Evolutionary conservation across 345 rosid genomes (phyloP).

Genomic region (Eutrema heterophyllum): DNA sequence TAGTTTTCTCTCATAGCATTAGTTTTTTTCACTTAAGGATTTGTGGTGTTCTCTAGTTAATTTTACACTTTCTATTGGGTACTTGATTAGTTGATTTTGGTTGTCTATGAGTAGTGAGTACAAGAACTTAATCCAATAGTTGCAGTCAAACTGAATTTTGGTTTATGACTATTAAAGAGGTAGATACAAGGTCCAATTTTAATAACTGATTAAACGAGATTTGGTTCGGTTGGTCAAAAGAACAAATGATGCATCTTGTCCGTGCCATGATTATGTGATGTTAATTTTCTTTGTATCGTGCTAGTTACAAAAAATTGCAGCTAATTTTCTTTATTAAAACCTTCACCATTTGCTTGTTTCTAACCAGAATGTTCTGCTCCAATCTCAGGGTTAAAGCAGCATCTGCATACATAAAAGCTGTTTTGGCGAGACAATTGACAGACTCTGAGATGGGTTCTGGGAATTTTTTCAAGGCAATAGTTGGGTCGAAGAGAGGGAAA

Average conservation of each 20-base stretch:
- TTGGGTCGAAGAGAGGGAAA: constrained; percentile 61
- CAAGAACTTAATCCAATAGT: not conserved
- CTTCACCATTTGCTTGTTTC: not conserved
- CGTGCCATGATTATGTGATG: not conserved
- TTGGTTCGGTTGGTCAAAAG: not conserved
- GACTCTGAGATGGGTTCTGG: constrained; percentile 68
- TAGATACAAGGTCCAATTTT: not conserved
- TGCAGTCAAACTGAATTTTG: not conserved
- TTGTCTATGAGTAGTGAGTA: not conserved
- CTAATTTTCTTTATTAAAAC: not conserved
- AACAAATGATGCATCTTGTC: not conserved
- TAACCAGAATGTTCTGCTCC: not conserved
- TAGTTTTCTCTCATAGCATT: not conserved
- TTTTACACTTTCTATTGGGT: not conserved
- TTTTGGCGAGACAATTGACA: constrained; percentile 17
- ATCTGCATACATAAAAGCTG: not conserved
- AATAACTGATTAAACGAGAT: not conserved
- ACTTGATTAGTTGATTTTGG: not conserved
- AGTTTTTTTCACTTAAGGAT: not conserved
- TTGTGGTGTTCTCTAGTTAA: not conserved
- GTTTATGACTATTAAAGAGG: not conserved
- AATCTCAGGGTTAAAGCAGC: constrained; percentile 35
- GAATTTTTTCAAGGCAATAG: constrained; percentile 69
- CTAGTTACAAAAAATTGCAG: not conserved
- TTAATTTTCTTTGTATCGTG: not conserved